Base-by-base conservation (phyloP, 73 alveolate genomes). In the Symbiodinium pilosum region DNA sequence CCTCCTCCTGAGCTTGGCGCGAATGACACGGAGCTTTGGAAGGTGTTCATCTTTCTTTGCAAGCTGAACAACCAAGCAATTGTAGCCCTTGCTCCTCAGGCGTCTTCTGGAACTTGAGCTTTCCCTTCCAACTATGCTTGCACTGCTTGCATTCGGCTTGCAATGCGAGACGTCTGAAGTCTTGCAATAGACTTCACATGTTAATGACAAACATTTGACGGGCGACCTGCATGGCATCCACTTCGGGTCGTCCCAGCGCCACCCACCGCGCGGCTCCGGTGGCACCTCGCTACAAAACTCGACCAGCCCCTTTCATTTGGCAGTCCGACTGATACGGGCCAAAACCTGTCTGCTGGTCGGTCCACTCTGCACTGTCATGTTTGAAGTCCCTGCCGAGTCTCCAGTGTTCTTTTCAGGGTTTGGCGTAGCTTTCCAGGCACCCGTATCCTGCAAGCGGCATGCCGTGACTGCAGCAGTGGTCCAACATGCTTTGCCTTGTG, bases 211-310 rank as follows among this genome's bases (percentile, higher is more conserved):
- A 12, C 4, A 28, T 21, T 24, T 44, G 43, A 6, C 36, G 43
- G 2, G 43, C 51, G 43, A n/a, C 94, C 94, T 88, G 95, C 97
- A 91, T 91, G 40, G 52, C 32, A 43, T 91, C 97, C 89, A 91
- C 97, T 32, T 91, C 97, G 4, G 97, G 43, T 5, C 97, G 97
- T 2, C 97, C 97, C 52, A 91, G 43, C 54, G 97, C 97, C 77
- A 91, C 97, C 97, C 97, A 91, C 68, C 97, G 71, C 7, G 97
- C 97, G 18, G 97, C 97, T 14, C 97, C 97, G 9, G 97, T 91
- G 75, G 97, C 97, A 12, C 95, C 95, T 88, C 41, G 59, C 59
- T 9, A 47, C n/a, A n/a, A n/a, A n/a, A n/a, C n/a, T n/a, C n/a
- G n/a, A n/a, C n/a, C n/a, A n/a, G n/a, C n/a, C n/a, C n/a, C n/a